Conservation (phyloP, 257 asterid species). For the Solanum chilense region DNA sequence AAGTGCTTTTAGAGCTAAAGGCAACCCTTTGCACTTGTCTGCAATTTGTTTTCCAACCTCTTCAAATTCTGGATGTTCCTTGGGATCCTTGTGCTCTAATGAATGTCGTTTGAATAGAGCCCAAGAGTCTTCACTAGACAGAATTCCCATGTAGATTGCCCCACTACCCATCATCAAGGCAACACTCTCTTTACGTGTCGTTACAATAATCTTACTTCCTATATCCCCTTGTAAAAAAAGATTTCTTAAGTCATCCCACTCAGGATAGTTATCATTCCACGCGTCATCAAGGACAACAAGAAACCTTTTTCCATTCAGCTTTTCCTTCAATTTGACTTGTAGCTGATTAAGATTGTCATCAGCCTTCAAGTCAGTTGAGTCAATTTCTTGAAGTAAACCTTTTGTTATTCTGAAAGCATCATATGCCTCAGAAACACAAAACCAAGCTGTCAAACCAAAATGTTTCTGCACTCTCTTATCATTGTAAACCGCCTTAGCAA, state of each 20-base stretch:
- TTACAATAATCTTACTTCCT: slow-evolving; percentile 6
- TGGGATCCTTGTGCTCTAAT: neutral
- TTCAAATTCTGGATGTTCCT: neutral
- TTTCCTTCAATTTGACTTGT: slow-evolving; percentile 32
- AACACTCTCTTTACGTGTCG: slow-evolving; percentile 28
- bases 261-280: slow-evolving; percentile 31
- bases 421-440: slow-evolving; percentile 28
- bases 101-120: neutral
- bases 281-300: slow-evolving; percentile 45
- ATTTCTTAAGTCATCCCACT: slow-evolving; percentile 21
- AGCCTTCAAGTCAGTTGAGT: neutral
- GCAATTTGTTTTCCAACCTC: neutral
- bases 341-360: slow-evolving; percentile 30
- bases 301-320: slow-evolving; percentile 29
- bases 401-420: neutral
- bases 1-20: neutral
- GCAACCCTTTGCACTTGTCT: neutral
- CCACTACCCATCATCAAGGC: slow-evolving; percentile 24
- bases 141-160: neutral
- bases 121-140: neutral
- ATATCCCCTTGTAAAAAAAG: neutral
- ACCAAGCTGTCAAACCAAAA: slow-evolving; percentile 38
- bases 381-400: neutral
- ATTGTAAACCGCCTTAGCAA: slow-evolving; percentile 42
- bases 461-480: slow-evolving; percentile 15